Percentiles rank a stretch among this genome's conserved stretches.
phyloP scores from a whole-genome alignment of 805 yeast species.

The Saturnispora hagleri region DNA sequence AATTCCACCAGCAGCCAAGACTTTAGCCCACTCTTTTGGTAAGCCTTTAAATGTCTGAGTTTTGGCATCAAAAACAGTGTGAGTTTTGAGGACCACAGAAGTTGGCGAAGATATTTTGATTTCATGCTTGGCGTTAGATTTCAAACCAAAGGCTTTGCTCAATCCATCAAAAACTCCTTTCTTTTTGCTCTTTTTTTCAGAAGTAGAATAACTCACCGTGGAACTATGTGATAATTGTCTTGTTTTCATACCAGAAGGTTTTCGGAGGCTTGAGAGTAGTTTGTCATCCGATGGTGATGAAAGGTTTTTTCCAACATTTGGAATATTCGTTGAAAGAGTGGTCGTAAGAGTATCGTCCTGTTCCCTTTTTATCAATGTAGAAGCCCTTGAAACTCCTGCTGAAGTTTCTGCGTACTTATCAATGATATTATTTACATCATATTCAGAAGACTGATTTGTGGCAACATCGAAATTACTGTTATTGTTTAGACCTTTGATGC shows the following conservation, averaged over 20 bases:
- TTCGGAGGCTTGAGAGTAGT: background rate
- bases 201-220: conserved; percentile 10
- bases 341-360: background rate
- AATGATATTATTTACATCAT: conserved; percentile 12
- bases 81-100: conserved; percentile 83
- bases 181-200: conserved; percentile 32
- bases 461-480: background rate
- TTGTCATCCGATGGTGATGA: background rate
- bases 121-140: conserved; percentile 13
- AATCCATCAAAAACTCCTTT: conserved; percentile 52
- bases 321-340: background rate
- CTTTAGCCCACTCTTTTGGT: conserved; percentile 86
- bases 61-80: conserved; percentile 80
- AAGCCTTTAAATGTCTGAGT: conserved; percentile 86
- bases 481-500: conserved; percentile 4
- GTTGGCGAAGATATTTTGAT: conserved; percentile 81
- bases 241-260: conserved; percentile 11
- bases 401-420: conserved; percentile 10
- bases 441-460: conserved; percentile 11
- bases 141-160: conserved; percentile 31
- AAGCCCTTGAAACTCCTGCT: background rate
- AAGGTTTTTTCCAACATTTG: too few species aligned
- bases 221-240: conserved; percentile 12
- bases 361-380: background rate
- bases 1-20: conserved; percentile 78